phyloP scores from a whole-genome alignment of 176 grass and related monocot genomes.

The Calamus simplicifolius region DNA sequence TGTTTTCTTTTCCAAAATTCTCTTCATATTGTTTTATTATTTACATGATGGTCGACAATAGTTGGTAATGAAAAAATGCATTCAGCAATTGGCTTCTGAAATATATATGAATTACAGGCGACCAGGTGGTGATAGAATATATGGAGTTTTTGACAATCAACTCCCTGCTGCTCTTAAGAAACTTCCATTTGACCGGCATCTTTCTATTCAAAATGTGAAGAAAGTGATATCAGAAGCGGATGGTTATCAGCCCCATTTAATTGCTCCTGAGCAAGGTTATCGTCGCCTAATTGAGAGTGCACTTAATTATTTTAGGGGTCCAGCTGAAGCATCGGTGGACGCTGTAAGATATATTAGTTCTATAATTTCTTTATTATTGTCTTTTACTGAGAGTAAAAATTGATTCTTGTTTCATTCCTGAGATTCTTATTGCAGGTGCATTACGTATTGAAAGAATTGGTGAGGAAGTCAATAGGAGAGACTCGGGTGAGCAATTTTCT shows the following conservation, averaged over 20 bases:
- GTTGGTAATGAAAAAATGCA: too few relatives aligned
- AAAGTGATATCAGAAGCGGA: slow-evolving; percentile 86
- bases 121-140: slow-evolving; percentile 85
- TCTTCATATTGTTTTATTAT: too few relatives aligned
- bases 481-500: slow-evolving; percentile 46
- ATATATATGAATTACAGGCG: slow-evolving; percentile 34
- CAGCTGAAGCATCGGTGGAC: slow-evolving; percentile 97
- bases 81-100: too few relatives aligned
- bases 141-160: slow-evolving; percentile 91
- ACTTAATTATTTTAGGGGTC: slow-evolving; percentile 90
- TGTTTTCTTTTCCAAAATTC: too few relatives aligned
- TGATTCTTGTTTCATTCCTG: background rate
- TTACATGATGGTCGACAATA: too few relatives aligned
- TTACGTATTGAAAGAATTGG: slow-evolving; percentile 87
- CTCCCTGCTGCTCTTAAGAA: slow-evolving; percentile 78
- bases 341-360: slow-evolving; percentile 37
- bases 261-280: slow-evolving; percentile 98
- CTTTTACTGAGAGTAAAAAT: too few relatives aligned
- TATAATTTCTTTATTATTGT: too few relatives aligned
- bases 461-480: slow-evolving; percentile 84
- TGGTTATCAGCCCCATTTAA: slow-evolving; percentile 92
- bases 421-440: slow-evolving; percentile 50
- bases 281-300: slow-evolving; percentile 81
- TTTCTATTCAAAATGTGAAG: slow-evolving; percentile 82
- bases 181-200: slow-evolving; percentile 84